Conservation (phyloP, 495 filamentous ascomycete species). For the Penicillium flavigenum region DNA sequence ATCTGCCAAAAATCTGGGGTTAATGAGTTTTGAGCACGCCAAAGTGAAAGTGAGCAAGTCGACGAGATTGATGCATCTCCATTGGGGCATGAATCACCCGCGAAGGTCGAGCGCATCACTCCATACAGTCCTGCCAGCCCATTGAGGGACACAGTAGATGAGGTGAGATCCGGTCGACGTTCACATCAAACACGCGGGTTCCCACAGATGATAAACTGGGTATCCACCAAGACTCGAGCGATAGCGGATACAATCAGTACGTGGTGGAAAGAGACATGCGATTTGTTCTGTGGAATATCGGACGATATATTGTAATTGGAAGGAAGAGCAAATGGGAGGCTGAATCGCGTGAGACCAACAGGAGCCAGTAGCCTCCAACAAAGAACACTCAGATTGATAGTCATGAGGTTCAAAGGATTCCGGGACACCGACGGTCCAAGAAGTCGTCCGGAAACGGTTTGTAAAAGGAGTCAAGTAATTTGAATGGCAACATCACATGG, state of each 20-base stretch:
- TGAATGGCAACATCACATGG: conserved; percentile 2
- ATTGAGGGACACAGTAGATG: conserved; percentile 53
- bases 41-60: conserved; percentile 46
- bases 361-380: not conserved
- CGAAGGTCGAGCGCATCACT: conserved; percentile 59
- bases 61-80: conserved; percentile 37
- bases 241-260: conserved; percentile 62
- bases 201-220: conserved; percentile 52
- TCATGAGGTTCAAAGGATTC: conserved; percentile 1
- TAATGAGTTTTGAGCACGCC: conserved; percentile 53
- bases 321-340: conserved; percentile 23
- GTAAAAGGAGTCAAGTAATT: not conserved
- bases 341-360: not conserved
- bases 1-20: conserved; percentile 49
- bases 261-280: conserved; percentile 50
- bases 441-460: not conserved
- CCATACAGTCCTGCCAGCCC: conserved; percentile 53
- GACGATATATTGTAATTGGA: conserved; percentile 33
- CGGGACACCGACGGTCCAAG: conserved; percentile 10
- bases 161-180: conserved; percentile 56
- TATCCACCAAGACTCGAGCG: conserved; percentile 51
- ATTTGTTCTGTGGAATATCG: conserved; percentile 47
- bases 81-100: conserved; percentile 52
- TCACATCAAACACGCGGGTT: conserved; percentile 52
- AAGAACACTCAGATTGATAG: not conserved